These are phyloP conservation scores for Sporothrix mexicana DNA, from an alignment of 2,329 filamentous ascomycete genomes.

Conservation along the genomic window DNA sequence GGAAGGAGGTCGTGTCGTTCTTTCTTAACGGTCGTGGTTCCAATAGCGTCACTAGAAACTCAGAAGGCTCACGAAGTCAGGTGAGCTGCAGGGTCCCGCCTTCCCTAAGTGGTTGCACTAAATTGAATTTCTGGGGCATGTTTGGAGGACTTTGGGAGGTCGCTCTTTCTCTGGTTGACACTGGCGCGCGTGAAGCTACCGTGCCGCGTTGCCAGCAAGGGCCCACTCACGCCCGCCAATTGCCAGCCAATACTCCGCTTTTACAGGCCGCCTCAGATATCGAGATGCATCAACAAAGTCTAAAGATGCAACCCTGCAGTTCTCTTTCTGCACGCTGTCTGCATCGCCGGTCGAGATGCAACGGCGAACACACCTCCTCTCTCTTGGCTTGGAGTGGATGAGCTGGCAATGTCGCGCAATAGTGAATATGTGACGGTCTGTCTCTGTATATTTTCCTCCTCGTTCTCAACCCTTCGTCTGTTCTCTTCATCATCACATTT, in stretches of 20 bases:
- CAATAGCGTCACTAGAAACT: conserved; percentile 26
- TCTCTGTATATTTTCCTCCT: neutral
- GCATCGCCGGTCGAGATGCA: conserved; percentile 7
- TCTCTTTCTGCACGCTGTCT: neutral
- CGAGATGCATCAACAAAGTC: conserved; percentile 23
- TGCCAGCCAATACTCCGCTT: conserved; percentile 29
- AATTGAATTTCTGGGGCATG: conserved; percentile 18
- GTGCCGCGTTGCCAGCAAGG: conserved; percentile 18
- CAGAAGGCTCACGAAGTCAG: conserved; percentile 38
- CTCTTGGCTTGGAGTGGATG: neutral
- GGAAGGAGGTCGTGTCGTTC: conserved; percentile 27
- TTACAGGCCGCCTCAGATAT: conserved; percentile 42
- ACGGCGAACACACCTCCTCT: neutral
- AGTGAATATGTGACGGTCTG: neutral
- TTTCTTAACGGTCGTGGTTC: conserved; percentile 31
- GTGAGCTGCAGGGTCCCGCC: conserved; percentile 37
- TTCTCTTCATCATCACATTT: neutral
- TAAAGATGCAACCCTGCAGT: neutral
- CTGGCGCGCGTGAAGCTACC: conserved; percentile 26
- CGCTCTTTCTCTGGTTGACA: conserved; percentile 7
- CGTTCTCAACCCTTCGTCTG: neutral
- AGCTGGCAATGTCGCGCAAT: conserved; percentile 12
- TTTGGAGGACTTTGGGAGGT: neutral
- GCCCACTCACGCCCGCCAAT: conserved; percentile 39
- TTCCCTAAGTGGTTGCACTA: conserved; percentile 28